These are phyloP conservation scores for Agastache rugosa DNA, from an alignment of 257 asterid genomes.

Conservation along the genomic window DNA sequence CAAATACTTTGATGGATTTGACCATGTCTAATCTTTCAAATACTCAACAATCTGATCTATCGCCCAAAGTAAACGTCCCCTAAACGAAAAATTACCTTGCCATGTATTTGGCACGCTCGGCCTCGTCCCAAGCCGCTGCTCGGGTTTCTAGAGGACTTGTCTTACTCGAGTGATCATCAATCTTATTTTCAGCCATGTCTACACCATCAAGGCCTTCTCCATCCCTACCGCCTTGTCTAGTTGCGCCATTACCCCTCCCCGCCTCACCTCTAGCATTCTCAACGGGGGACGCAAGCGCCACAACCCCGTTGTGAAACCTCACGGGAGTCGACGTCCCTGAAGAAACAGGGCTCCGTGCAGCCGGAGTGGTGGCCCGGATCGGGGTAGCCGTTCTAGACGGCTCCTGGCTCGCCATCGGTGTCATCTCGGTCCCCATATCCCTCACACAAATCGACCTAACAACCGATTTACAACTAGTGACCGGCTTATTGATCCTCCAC, in stretches of 20 bases:
- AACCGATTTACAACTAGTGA: conserved; percentile 48
- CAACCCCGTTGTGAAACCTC: conserved; percentile 48
- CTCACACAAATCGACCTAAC: conserved; percentile 77
- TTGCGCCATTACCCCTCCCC: not conserved
- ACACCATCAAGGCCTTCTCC: conserved; percentile 44
- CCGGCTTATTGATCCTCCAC: conserved; percentile 69
- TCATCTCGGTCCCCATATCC: conserved; percentile 97
- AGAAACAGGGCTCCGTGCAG: conserved; percentile 61
- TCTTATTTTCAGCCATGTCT: conserved; percentile 31
- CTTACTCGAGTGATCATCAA: conserved; percentile 38
- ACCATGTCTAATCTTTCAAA: too few relatives aligned
- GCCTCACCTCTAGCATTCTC: conserved; percentile 46
- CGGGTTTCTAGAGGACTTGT: conserved; percentile 69
- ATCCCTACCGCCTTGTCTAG: conserved; percentile 40
- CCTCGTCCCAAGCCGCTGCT: conserved; percentile 95
- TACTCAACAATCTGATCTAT: too few relatives aligned
- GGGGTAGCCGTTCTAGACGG: conserved; percentile 90
- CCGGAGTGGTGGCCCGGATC: conserved; percentile 66
- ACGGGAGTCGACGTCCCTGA: conserved; percentile 69
- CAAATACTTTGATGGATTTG: too few relatives aligned
- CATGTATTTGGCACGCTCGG: conserved; percentile 86
- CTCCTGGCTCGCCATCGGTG: conserved; percentile 83
- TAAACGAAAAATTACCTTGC: conserved; percentile 58
- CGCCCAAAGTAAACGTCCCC: too few relatives aligned
- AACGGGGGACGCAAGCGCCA: conserved; percentile 20